Percentiles rank a stretch among this genome's conserved stretches.
phyloP scores from a whole-genome alignment of 1,139 yeast genomes.

The Geotrichum klebahnii region DNA sequence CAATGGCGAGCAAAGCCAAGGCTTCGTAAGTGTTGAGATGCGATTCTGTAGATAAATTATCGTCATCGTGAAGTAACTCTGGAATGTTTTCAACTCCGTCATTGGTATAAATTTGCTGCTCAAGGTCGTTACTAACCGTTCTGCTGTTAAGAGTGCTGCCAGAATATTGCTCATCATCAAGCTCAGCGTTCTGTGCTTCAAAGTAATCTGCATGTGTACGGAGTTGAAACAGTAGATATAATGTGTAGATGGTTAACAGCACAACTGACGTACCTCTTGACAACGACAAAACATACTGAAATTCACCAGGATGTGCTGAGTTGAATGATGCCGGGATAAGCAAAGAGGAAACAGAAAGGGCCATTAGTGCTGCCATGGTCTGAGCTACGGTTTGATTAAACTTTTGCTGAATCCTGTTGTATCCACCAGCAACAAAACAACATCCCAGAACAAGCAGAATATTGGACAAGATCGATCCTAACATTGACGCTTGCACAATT shows the following conservation, averaged over 20 bases:
- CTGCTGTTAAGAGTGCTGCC: no score
- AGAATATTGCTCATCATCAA: no score
- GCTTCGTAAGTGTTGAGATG: constrained; percentile 32
- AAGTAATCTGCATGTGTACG: constrained; percentile 72
- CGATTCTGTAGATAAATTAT: constrained; percentile 26
- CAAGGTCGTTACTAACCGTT: no score
- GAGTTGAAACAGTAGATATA: constrained; percentile 81
- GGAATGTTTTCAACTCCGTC: no score
- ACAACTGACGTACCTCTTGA: constrained; percentile 86
- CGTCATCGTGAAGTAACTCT: no score
- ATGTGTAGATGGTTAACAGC: constrained; percentile 67
- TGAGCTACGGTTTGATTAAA: constrained; percentile 97
- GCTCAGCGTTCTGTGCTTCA: constrained; percentile 44
- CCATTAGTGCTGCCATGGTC: constrained; percentile 91
- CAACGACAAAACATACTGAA: constrained; percentile 53
- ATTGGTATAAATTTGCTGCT: no score
- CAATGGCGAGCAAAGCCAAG: constrained; percentile 44
- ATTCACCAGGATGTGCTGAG: constrained; percentile 62
- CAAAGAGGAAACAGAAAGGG: constrained; percentile 81
- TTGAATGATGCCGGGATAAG: constrained; percentile 95
- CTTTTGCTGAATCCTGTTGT: constrained; percentile 75
- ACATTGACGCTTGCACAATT: constrained; percentile 92
- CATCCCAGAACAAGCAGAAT: constrained; percentile 87
- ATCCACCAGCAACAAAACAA: constrained; percentile 91
- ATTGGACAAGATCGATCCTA: constrained; percentile 88